Base-by-base conservation (phyloP, 371 early-diverging fungal species). In the Paraphysoderma sedebokerense region DNA sequence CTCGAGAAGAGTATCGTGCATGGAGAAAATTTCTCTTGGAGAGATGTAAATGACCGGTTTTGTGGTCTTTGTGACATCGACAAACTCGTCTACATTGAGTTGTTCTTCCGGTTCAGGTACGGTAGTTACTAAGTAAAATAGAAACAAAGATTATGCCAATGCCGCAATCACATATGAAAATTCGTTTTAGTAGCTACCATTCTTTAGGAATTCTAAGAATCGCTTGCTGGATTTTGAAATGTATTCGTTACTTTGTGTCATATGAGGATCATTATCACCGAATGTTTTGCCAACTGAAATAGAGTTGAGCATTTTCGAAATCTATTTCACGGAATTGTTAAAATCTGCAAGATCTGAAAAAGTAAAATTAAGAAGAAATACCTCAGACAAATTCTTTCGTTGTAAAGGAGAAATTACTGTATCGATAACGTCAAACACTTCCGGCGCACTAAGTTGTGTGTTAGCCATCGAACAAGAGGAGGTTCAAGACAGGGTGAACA, bases 361-460 rank as follows among this genome's bases (percentile, higher is more conserved):
- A n/a, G n/a, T n/a, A n/a, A n/a, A n/a, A n/a, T n/a, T n/a, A n/a
- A n/a, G n/a, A 12, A 28, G 2, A 54, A 47, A 57, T 49, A 72
- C 69, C 51, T 93, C 92, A 0, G 90, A 91, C 49, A 96, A 67
- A 61, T 95, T 95, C 63, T 89, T 92, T 52, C 95, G 79, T 63
- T 95, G 91, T 46, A 78, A 65, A 1, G 85, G 87, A 45, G 73
- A 77, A 33, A 96, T 77, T 22, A 72, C 69, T 11, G 72, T 70
- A 32, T 92, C 88, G 49, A 92, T 86, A 33, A 98, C 90, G 60
- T 92, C 92, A 55, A 89, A 92, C 13, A 82, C 80, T 58, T 95
- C 97, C 17, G 98, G 98, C 2, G 95, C 91, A 41, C 83, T 87
- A 56, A 34, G 51, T n/a, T n/a, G n/a, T n/a, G n/a, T n/a, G n/a